phyloP scores from a whole-genome alignment of 805 yeast species.

The Kodamaea leandrae region DNA sequence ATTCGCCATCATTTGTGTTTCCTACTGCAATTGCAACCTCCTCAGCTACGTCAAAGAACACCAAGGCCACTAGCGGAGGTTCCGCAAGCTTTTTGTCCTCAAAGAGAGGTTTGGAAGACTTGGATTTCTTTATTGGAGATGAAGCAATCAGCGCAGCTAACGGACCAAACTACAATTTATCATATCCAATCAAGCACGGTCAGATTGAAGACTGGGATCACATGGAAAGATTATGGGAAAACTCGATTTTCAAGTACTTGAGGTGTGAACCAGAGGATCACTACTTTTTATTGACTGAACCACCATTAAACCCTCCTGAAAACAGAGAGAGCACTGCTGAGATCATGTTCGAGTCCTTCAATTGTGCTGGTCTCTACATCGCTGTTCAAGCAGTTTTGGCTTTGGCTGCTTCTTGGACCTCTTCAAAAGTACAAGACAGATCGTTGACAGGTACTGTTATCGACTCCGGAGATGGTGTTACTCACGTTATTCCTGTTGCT shows the following conservation, averaged over 20 bases:
- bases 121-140: conserved; percentile 93
- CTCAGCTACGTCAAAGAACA: conserved; percentile 39
- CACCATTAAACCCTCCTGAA: conserved; percentile 99
- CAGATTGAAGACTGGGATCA: conserved; percentile 99
- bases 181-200: conserved; percentile 95
- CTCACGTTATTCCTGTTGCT: conserved; percentile 98
- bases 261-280: conserved; percentile 99
- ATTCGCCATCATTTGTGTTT: conserved; percentile 93
- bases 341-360: conserved; percentile 97
- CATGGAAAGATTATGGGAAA: conserved; percentile 99
- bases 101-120: conserved; percentile 88
- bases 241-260: conserved; percentile 90
- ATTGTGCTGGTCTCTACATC: conserved; percentile 96
- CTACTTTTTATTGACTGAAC: conserved; percentile 92
- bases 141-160: conserved; percentile 91
- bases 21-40: conserved; percentile 96
- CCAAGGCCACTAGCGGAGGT: conserved; percentile 34
- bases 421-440: conserved; percentile 90
- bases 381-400: conserved; percentile 99
- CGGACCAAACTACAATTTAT: conserved; percentile 82
- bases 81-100: conserved; percentile 50
- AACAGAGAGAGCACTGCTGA: conserved; percentile 98
- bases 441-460: conserved; percentile 97
- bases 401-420: conserved; percentile 98
- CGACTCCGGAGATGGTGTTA: conserved; percentile 98